Evolutionary conservation across 164 flowering plant species (phyloP).

Genomic region (Hamamelis virginiana): DNA sequence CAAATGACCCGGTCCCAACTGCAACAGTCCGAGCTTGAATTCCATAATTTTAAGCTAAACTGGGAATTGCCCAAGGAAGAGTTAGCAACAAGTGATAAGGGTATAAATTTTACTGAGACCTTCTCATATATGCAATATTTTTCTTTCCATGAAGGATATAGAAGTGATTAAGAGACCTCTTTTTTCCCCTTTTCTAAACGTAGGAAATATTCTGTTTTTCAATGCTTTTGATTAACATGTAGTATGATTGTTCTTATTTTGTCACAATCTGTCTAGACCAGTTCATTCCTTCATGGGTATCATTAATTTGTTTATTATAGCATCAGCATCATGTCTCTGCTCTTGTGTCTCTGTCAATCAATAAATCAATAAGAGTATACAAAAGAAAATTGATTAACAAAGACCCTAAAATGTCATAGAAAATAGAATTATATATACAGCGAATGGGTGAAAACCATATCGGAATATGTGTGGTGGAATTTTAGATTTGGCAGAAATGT

Average conservation of each 20-base stretch:
- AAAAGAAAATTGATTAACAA: neutral
- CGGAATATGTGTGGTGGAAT: no score
- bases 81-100: no score
- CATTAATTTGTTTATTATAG: neutral
- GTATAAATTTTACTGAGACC: neutral
- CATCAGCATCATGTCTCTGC: neutral
- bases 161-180: no score
- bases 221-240: neutral
- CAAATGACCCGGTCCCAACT: constrained; percentile 36
- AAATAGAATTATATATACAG: no score
- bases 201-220: neutral
- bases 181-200: no score
- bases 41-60: no score
- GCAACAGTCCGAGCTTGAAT: constrained; percentile 34
- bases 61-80: no score
- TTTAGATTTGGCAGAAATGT: no score
- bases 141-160: no score
- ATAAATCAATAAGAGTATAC: neutral
- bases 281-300: neutral
- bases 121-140: no score
- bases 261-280: neutral
- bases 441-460: no score
- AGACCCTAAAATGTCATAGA: neutral
- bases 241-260: neutral
- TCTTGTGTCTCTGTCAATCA: neutral